Percentiles rank a stretch among this genome's conserved stretches.
Evolutionary conservation across 2,329 filamentous ascomycete genomes (phyloP).

Genomic region (Pseudogymnoascus sp.): DNA sequence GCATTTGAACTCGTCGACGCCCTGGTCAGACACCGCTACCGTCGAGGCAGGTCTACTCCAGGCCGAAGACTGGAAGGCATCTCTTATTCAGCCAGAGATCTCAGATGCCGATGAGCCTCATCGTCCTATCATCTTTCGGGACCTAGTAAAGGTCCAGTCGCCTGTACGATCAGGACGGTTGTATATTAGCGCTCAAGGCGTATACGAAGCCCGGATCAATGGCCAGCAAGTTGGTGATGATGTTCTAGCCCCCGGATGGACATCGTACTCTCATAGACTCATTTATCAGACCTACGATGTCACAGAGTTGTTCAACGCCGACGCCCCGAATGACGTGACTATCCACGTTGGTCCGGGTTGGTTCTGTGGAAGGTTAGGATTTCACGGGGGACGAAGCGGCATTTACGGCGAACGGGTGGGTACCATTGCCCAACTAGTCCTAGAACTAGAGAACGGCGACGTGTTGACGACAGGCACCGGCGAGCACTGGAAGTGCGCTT

Average conservation of each 20-base stretch:
- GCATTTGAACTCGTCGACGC: slow-evolving; percentile 11
- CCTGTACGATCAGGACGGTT: slow-evolving; percentile 22
- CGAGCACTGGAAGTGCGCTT: slow-evolving; percentile 30
- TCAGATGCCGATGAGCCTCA: slow-evolving; percentile 18
- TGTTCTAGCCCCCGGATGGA: slow-evolving; percentile 34
- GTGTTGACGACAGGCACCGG: slow-evolving; percentile 29
- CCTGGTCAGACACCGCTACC: slow-evolving; percentile 25
- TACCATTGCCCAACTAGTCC: slow-evolving; percentile 32
- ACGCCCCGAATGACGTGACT: slow-evolving; percentile 33
- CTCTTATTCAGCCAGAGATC: slow-evolving; percentile 21
- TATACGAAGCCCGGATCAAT: slow-evolving; percentile 31
- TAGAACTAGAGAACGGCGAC: slow-evolving; percentile 28
- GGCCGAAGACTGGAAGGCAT: slow-evolving; percentile 27
- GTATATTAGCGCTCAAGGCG: slow-evolving; percentile 30
- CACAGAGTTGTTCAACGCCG: slow-evolving; percentile 29
- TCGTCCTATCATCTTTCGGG: slow-evolving; percentile 30
- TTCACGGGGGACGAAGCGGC: slow-evolving; percentile 25
- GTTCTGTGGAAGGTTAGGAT: slow-evolving; percentile 35
- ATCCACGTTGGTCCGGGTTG: slow-evolving; percentile 42
- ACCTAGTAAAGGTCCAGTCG: slow-evolving; percentile 21
- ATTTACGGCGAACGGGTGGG: slow-evolving; percentile 35
- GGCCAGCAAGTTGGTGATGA: slow-evolving; percentile 24
- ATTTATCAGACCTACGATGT: slow-evolving; percentile 48
- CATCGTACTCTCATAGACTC: slow-evolving; percentile 39
- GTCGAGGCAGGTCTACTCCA: slow-evolving; percentile 30